Percentiles rank a stretch among this genome's conserved stretches.
Evolutionary conservation across 1,284 basidiomycete species (phyloP).

Genomic region (Blastosporella zonata): DNA sequence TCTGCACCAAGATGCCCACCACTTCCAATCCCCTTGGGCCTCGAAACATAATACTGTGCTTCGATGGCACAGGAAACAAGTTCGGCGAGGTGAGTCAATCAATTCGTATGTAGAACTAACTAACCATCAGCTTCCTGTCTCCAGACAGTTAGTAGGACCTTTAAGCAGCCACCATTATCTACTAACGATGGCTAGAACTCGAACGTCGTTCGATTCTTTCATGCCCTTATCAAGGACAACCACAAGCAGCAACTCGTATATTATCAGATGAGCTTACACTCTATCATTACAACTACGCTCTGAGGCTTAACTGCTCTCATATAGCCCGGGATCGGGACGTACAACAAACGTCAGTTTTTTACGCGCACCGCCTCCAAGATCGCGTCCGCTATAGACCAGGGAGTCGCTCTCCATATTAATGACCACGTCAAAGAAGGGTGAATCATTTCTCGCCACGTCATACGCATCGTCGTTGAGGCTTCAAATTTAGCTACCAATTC

Average conservation of each 20-base stretch:
- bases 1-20: neutral
- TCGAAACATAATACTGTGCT: conserved; percentile 19
- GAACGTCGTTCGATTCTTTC: conserved; percentile 23
- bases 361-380: conserved; percentile 16
- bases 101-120: neutral
- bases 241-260: conserved; percentile 21
- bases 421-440: conserved; percentile 27
- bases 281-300: neutral
- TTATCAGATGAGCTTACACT: conserved; percentile 15
- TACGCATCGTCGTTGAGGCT: conserved; percentile 8
- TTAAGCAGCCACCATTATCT: neutral
- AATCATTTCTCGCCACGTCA: conserved; percentile 1
- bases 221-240: conserved; percentile 18
- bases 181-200: conserved; percentile 15
- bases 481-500: conserved; percentile 12
- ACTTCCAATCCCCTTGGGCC: neutral
- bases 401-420: conserved; percentile 21
- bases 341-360: conserved; percentile 20
- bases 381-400: conserved; percentile 20
- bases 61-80: conserved; percentile 22
- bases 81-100: conserved; percentile 19
- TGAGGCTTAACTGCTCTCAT: neutral
- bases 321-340: conserved; percentile 23
- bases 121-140: neutral
- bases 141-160: conserved; percentile 3